Evolutionary conservation across 345 rosid genomes (phyloP).

Genomic region (Hypericum androsaemum): DNA sequence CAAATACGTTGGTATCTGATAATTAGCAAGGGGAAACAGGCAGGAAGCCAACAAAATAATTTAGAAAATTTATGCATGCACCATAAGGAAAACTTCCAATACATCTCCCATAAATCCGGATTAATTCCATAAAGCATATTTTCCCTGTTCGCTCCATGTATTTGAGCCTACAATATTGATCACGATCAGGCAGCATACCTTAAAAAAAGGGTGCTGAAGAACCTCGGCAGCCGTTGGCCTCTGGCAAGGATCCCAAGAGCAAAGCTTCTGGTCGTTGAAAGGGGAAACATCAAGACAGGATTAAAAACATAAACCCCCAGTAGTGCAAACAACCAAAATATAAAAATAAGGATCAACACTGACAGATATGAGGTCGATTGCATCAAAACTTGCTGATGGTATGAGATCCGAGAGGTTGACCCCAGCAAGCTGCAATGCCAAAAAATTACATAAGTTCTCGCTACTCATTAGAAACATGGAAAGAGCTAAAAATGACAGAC

Average conservation of each 20-base stretch:
- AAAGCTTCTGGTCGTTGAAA: conserved; percentile 46
- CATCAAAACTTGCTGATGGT: conserved; percentile 63
- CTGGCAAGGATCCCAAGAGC: conserved; percentile 92
- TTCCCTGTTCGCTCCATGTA: too few species aligned
- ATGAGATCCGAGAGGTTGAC: conserved; percentile 42
- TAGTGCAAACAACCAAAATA: neutral
- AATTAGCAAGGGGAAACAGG: too few species aligned
- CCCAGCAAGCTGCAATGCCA: conserved; percentile 41
- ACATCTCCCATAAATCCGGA: neutral
- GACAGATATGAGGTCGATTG: conserved; percentile 55
- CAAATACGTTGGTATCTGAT: too few species aligned
- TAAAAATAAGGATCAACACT: conserved; percentile 6
- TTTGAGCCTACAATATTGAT: too few species aligned
- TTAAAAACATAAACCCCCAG: neutral
- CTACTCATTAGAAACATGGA: neutral
- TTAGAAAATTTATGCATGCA: neutral
- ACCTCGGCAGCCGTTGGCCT: conserved; percentile 85
- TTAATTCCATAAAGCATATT: neutral
- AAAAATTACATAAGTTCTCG: neutral
- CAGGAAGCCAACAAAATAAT: neutral
- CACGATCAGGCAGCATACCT: conserved; percentile 30
- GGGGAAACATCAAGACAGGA: neutral
- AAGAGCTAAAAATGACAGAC: neutral
- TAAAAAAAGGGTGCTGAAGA: conserved; percentile 90
- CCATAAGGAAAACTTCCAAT: neutral